A percentile compares a stretch with the other conserved stretches of the same genome.
These are phyloP conservation scores for Chlamydomonas sp. DNA, from an alignment of 139 green algal species.

Conservation along the genomic window DNA sequence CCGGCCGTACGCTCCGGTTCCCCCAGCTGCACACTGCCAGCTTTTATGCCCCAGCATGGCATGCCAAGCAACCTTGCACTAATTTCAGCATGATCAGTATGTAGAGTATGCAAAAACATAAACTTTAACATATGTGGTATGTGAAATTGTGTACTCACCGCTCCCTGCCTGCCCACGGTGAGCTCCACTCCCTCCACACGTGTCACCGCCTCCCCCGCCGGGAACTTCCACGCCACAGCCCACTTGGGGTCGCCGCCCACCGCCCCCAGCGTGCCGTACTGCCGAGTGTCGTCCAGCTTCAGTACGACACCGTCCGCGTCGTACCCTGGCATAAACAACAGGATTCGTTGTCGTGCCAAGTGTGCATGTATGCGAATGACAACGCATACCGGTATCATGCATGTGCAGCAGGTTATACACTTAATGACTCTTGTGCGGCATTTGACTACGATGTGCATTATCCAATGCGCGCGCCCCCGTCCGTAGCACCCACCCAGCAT, in stretches of 20 bases:
- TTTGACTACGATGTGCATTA: no score
- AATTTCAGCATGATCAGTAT: no score
- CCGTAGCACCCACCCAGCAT: slow-evolving; percentile 30
- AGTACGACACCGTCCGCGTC: slow-evolving; percentile 66
- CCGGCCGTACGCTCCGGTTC: no score
- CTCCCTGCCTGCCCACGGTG: slow-evolving; percentile 54
- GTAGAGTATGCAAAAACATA: no score
- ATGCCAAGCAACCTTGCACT: no score
- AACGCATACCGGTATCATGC: no score
- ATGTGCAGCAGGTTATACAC: no score
- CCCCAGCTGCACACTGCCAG: no score
- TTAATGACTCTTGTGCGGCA: no score
- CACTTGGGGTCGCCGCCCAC: slow-evolving; percentile 43
- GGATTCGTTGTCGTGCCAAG: no score
- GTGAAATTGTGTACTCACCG: slow-evolving; percentile 2
- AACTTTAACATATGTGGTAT: background rate
- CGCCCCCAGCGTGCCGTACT: slow-evolving; percentile 36
- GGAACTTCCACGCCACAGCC: slow-evolving; percentile 73
- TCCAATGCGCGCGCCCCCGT: background rate
- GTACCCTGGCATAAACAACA: slow-evolving; percentile 49
- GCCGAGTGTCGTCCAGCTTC: slow-evolving; percentile 55
- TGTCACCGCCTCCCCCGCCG: slow-evolving; percentile 51
- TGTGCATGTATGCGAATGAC: no score
- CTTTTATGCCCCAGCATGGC: no score
- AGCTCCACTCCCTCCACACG: slow-evolving; percentile 50